phyloP scores from a whole-genome alignment of 75 land plant species.

The Sequoiadendron giganteum region DNA sequence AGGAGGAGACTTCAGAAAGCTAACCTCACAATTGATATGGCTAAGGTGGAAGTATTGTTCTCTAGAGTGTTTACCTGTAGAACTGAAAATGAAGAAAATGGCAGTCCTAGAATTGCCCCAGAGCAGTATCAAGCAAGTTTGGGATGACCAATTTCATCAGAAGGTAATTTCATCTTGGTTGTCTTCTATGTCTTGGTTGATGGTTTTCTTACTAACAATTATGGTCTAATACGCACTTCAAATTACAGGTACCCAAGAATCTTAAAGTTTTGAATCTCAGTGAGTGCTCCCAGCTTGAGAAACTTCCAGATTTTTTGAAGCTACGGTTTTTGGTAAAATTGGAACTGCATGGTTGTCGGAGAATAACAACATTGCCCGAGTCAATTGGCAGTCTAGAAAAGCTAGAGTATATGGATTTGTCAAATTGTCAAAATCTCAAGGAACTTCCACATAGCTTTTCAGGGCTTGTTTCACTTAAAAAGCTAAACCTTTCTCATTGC shows the following conservation, averaged over 20 bases:
- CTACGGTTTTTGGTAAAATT: background rate
- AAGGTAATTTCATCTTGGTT: background rate
- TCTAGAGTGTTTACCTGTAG: background rate
- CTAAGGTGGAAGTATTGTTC: background rate
- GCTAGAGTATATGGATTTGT: conserved; percentile 1
- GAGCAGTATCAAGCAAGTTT: background rate
- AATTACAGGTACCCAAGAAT: background rate
- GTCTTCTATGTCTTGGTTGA: background rate
- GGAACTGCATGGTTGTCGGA: background rate
- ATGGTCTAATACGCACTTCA: background rate
- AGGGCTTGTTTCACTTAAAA: background rate
- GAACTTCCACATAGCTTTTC: background rate
- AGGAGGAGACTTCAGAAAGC: background rate
- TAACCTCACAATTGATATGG: background rate
- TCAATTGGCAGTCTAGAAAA: conserved; percentile 2
- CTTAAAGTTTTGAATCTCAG: background rate
- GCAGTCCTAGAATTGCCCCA: background rate
- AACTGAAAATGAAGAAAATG: background rate
- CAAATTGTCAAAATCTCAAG: background rate
- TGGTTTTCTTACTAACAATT: background rate
- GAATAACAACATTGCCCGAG: background rate
- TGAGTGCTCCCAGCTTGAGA: background rate
- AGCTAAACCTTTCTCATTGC: background rate
- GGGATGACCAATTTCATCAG: background rate
- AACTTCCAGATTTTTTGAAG: background rate